Percentiles rank a stretch among this genome's conserved stretches.
Evolutionary conservation across 352 stramenopile genomes (phyloP).

Genomic region (Pythium scleroteichum): DNA sequence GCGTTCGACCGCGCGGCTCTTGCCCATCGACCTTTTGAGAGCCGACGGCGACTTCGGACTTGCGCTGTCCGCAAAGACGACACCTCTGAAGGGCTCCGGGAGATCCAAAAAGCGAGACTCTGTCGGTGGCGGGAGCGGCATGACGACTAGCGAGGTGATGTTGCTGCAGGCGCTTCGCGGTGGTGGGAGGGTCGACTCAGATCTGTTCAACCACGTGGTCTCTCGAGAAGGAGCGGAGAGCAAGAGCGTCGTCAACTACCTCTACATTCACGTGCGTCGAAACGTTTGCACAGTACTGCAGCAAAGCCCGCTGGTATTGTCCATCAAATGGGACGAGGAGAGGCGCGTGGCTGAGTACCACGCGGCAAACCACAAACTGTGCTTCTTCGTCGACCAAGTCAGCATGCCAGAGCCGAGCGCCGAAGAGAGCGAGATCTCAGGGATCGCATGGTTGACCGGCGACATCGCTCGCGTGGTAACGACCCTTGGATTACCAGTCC

Average conservation of each 20-base stretch:
- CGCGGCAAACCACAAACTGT: neutral
- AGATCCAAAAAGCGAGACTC: constrained; percentile 3
- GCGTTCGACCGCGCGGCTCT: constrained; percentile 3
- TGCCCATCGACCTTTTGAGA: constrained; percentile 20
- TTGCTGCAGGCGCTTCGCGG: constrained; percentile 15
- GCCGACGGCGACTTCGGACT: neutral
- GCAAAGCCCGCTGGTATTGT: neutral
- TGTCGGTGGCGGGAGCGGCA: neutral
- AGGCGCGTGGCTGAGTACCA: neutral
- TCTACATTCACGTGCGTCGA: constrained; percentile 5
- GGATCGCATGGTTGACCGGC: neutral
- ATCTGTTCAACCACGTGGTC: constrained; percentile 8
- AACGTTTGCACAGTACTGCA: neutral
- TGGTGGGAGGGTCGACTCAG: neutral
- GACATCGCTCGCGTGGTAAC: neutral
- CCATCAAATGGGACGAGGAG: neutral
- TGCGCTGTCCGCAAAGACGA: too few relatives aligned
- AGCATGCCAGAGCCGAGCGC: neutral
- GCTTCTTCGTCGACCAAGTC: constrained; percentile 13
- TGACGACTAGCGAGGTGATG: constrained; percentile 8
- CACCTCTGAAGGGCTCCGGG: too few relatives aligned
- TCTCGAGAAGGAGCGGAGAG: neutral
- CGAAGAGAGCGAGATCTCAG: neutral
- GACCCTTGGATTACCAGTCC: neutral
- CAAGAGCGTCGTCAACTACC: neutral